Evolutionary conservation across 129 eudicot genomes (phyloP).

Genomic region (Deinandra increscens): DNA sequence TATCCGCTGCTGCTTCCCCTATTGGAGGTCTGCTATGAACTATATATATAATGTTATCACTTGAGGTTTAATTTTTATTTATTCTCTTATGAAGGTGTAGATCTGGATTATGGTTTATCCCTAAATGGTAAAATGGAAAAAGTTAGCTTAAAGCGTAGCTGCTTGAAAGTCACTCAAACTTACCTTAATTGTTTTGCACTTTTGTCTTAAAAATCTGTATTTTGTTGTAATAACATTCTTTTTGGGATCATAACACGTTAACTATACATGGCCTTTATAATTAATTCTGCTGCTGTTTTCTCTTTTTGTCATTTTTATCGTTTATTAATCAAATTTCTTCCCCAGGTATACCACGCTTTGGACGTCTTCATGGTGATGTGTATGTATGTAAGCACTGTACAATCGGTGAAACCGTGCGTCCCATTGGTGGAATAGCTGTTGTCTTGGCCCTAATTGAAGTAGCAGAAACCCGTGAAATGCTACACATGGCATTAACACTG

Average conservation of each 20-base stretch:
- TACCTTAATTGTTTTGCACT: neutral
- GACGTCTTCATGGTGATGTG: constrained; percentile 89
- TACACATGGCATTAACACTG: constrained; percentile 86
- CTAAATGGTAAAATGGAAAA: neutral
- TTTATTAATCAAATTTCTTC: neutral
- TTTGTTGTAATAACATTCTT: neutral
- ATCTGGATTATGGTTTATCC: neutral
- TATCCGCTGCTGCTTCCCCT: constrained; percentile 98
- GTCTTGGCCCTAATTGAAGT: constrained; percentile 97
- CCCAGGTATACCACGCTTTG: constrained; percentile 96
- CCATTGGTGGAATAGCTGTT: constrained; percentile 93
- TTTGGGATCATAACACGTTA: neutral
- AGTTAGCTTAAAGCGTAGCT: neutral
- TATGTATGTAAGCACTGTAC: constrained; percentile 88
- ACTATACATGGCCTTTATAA: neutral
- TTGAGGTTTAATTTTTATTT: neutral
- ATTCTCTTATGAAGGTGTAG: neutral
- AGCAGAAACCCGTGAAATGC: constrained; percentile 91
- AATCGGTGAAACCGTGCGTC: constrained; percentile 85
- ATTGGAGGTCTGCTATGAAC: constrained; percentile 64
- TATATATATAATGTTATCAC: neutral
- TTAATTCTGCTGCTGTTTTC: constrained; percentile 1
- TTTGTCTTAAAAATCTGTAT: neutral
- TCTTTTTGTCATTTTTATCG: neutral
- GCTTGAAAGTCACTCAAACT: neutral